Conservation (phyloP, 2,329 filamentous ascomycete species). For the Chaetomium sp. region DNA sequence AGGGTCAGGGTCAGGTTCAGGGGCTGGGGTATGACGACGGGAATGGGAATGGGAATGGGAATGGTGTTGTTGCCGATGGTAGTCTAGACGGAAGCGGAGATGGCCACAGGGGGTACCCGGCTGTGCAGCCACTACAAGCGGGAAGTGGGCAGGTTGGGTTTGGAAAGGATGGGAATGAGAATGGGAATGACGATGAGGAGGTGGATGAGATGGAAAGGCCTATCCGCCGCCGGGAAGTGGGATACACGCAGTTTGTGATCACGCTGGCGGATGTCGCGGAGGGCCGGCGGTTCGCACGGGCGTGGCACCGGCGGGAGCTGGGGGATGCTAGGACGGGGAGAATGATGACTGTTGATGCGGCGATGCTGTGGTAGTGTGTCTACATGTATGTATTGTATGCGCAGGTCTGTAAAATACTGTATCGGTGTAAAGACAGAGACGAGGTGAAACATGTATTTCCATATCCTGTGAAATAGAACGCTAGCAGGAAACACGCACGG, state of each 20-base stretch:
- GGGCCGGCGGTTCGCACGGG: constrained; percentile 44
- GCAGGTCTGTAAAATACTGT: too few species aligned
- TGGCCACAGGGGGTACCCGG: background rate
- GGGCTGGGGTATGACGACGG: too few species aligned
- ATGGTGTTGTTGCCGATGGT: too few species aligned
- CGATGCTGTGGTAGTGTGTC: constrained; percentile 24
- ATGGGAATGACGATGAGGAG: constrained; percentile 17
- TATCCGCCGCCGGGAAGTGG: constrained; percentile 27
- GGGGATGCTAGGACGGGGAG: constrained; percentile 19
- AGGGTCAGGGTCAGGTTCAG: too few species aligned
- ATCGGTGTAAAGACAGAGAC: too few species aligned
- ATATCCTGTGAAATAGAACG: too few species aligned
- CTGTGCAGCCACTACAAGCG: background rate
- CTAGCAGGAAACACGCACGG: too few species aligned
- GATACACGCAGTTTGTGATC: constrained; percentile 44
- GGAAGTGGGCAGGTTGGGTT: constrained; percentile 2
- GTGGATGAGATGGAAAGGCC: background rate
- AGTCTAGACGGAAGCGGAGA: too few species aligned
- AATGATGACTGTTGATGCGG: constrained; percentile 24
- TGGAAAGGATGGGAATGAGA: background rate
- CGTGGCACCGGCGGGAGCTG: constrained; percentile 37
- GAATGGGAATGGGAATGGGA: too few species aligned
- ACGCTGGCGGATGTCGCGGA: constrained; percentile 49
- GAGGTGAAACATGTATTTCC: too few species aligned
- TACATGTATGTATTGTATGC: background rate